A percentile compares a stretch with the other conserved stretches of the same genome.
phyloP scores from a whole-genome alignment of 306 rosid species.

The Cicer chorassanicum region DNA sequence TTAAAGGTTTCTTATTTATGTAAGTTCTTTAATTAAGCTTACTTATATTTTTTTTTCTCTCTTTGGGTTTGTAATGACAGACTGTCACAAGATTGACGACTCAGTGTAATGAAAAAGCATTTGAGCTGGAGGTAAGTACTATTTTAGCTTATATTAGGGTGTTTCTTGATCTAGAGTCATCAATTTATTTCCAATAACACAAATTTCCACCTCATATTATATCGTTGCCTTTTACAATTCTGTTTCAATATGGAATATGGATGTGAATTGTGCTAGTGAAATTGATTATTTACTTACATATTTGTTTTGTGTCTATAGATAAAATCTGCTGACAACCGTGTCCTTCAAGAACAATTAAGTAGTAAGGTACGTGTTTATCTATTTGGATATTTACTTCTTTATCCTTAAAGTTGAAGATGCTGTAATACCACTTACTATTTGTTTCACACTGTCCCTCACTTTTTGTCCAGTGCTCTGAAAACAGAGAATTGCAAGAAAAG shows the following conservation, averaged over 20 bases:
- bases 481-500: conserved; percentile 78
- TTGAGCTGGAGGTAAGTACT: conserved; percentile 87
- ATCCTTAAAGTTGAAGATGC: conserved; percentile 24
- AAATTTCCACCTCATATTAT: neutral
- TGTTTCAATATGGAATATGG: conserved; percentile 20
- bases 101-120: conserved; percentile 80
- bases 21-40: conserved; percentile 23
- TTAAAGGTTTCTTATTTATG: conserved; percentile 28
- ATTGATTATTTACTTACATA: conserved; percentile 19
- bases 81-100: conserved; percentile 77
- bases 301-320: conserved; percentile 54
- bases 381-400: conserved; percentile 11
- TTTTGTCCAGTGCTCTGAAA: conserved; percentile 70
- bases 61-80: conserved; percentile 58
- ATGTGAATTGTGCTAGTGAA: conserved; percentile 22
- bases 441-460: conserved; percentile 38
- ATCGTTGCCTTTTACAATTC: conserved; percentile 21
- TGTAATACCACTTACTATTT: conserved; percentile 6
- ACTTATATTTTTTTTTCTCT: conserved; percentile 29
- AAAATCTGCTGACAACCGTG: conserved; percentile 94
- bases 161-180: conserved; percentile 39
- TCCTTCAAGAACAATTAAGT: conserved; percentile 91
- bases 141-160: conserved; percentile 32
- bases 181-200: conserved; percentile 25
- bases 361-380: conserved; percentile 62